Conservation (phyloP, 2,329 filamentous ascomycete genomes). For the Helminthosporium solani region DNA sequence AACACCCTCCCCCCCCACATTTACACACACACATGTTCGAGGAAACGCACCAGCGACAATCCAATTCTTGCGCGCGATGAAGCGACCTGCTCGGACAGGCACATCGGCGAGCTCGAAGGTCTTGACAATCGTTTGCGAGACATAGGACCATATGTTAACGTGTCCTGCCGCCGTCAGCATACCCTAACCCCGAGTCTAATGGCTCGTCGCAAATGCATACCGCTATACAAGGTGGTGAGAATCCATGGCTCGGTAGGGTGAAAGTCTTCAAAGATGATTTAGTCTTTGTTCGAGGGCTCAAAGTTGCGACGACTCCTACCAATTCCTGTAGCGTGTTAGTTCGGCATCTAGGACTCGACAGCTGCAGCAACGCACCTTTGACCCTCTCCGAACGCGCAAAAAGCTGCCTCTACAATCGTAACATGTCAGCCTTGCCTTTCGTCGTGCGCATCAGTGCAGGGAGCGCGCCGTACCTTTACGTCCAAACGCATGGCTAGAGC, state of each 20-base stretch:
- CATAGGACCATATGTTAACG: conserved; percentile 99
- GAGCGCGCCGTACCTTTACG: conserved; percentile 43
- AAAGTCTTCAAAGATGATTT: conserved; percentile 73
- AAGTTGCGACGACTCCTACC: conserved; percentile 24
- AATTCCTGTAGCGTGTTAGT: conserved; percentile 38
- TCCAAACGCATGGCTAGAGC: conserved; percentile 47
- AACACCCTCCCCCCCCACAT: conserved; percentile 8
- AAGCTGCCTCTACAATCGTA: conserved; percentile 66
- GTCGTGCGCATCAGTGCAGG: not conserved
- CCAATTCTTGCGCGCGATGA: conserved; percentile 98
- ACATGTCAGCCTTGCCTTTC: conserved; percentile 39
- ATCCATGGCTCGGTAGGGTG: conserved; percentile 95
- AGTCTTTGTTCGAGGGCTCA: conserved; percentile 12
- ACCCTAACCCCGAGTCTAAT: conserved; percentile 4
- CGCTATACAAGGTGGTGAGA: conserved; percentile 93
- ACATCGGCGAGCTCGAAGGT: conserved; percentile 99
- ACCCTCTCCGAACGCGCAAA: conserved; percentile 92
- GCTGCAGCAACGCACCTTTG: conserved; percentile 53
- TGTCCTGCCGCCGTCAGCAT: conserved; percentile 64
- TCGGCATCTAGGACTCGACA: conserved; percentile 5
- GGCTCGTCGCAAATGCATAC: conserved; percentile 49
- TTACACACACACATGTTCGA: no score
- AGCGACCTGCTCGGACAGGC: conserved; percentile 92
- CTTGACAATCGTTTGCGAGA: conserved; percentile 77
- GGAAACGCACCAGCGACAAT: conserved; percentile 72